These are phyloP conservation scores for Leccinum rimulosum DNA, from an alignment of 768 basidiomycete genomes.

Conservation along the genomic window DNA sequence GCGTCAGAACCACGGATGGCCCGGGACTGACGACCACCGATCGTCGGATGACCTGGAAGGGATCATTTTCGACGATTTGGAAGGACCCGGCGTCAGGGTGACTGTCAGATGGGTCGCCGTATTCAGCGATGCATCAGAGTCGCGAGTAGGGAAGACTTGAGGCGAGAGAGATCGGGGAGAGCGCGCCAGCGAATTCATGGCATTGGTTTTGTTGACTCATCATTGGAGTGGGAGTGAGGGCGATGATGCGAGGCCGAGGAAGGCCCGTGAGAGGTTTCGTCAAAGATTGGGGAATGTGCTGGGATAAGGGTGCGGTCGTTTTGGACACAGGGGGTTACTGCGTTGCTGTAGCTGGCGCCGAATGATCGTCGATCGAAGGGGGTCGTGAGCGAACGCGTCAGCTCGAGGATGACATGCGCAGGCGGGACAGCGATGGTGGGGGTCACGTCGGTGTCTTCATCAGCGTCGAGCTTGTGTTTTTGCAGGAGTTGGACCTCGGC, in stretches of 20 bases:
- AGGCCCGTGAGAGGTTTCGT: slow-evolving; percentile 15
- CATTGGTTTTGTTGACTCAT: not conserved
- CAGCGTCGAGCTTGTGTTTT: not conserved
- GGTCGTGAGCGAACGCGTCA: not conserved
- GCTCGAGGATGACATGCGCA: not conserved
- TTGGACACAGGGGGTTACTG: not conserved
- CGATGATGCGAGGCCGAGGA: not conserved
- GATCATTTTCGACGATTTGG: not conserved
- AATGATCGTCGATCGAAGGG: not conserved
- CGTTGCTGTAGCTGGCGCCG: not conserved
- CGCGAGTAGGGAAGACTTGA: not conserved
- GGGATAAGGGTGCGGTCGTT: slow-evolving; percentile 14
- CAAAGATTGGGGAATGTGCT: slow-evolving; percentile 23
- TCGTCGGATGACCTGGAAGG: not conserved
- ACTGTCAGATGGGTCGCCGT: not conserved
- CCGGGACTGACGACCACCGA: not conserved
- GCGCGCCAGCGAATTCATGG: not conserved
- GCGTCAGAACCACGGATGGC: not conserved
- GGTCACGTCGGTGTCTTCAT: not conserved
- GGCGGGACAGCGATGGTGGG: too few relatives aligned
- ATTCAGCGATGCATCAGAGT: not conserved
- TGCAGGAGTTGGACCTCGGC: too few relatives aligned
- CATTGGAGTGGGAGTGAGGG: not conserved
- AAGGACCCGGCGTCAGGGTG: not conserved
- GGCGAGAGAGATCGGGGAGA: not conserved